Evolutionary conservation across 495 filamentous ascomycete species (phyloP).

Genomic region (Tuber melanosporum): DNA sequence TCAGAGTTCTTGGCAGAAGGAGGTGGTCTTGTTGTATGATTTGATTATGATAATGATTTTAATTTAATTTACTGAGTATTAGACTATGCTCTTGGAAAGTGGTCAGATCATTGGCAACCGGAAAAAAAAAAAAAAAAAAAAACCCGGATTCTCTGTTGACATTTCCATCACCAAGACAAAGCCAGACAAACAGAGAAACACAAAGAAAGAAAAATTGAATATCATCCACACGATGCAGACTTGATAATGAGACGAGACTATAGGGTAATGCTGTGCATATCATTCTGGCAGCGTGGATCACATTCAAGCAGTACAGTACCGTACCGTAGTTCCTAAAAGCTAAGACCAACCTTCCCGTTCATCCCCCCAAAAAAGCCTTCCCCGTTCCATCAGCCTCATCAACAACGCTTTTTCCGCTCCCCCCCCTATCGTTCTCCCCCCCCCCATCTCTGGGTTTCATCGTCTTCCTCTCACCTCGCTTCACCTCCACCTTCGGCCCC

Average conservation of each 20-base stretch:
- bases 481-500: neutral
- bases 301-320: neutral
- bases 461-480: neutral
- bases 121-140: neutral
- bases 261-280: neutral
- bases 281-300: neutral
- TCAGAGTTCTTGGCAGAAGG: neutral
- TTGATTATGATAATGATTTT: no score
- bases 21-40: neutral
- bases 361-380: neutral
- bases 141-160: neutral
- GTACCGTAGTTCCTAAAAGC: neutral
- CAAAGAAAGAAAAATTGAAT: neutral
- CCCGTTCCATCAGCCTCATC: neutral
- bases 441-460: neutral
- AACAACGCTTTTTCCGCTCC: neutral
- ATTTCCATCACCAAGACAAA: neutral
- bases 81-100: neutral
- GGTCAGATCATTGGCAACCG: neutral
- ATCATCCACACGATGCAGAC: neutral
- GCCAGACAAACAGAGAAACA: neutral
- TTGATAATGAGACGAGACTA: neutral
- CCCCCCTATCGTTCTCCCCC: neutral
- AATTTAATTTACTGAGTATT: neutral
- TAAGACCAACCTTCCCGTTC: slow-evolving; percentile 1